Evolutionary conservation across 2,329 filamentous ascomycete genomes (phyloP).

Genomic region (Ophiognomonia clavigignenti-juglandacearum): DNA sequence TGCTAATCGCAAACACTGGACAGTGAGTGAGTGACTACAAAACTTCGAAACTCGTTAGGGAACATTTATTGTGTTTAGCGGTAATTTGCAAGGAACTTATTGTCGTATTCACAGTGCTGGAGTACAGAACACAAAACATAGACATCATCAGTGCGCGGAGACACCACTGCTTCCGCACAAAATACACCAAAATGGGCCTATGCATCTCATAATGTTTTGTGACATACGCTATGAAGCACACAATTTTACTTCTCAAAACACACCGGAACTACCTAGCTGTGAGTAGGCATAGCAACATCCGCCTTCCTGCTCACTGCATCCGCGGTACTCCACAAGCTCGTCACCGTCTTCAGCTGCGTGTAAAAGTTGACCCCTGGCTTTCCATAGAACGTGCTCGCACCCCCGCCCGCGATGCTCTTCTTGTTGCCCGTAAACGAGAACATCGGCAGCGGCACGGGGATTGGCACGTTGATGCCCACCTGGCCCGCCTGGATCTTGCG

Average conservation of each 20-base stretch:
- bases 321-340: conserved; percentile 76
- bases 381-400: conserved; percentile 92
- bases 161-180: no score
- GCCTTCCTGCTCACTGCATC: conserved; percentile 70
- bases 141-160: no score
- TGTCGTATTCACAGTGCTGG: no score
- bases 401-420: conserved; percentile 86
- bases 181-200: no score
- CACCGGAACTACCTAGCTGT: conserved; percentile 38
- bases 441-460: conserved; percentile 67
- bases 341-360: conserved; percentile 97
- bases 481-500: conserved; percentile 79
- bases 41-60: no score
- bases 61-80: no score
- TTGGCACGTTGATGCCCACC: conserved; percentile 81
- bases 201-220: background rate
- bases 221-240: background rate
- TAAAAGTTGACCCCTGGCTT: conserved; percentile 91
- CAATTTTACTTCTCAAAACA: background rate
- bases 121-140: no score
- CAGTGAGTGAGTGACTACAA: no score
- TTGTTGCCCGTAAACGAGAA: conserved; percentile 76
- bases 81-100: no score
- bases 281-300: conserved; percentile 64
- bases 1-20: no score